These are phyloP conservation scores for Fomitopsis pinicola DNA, from an alignment of 1,284 basidiomycete species.

Conservation along the genomic window DNA sequence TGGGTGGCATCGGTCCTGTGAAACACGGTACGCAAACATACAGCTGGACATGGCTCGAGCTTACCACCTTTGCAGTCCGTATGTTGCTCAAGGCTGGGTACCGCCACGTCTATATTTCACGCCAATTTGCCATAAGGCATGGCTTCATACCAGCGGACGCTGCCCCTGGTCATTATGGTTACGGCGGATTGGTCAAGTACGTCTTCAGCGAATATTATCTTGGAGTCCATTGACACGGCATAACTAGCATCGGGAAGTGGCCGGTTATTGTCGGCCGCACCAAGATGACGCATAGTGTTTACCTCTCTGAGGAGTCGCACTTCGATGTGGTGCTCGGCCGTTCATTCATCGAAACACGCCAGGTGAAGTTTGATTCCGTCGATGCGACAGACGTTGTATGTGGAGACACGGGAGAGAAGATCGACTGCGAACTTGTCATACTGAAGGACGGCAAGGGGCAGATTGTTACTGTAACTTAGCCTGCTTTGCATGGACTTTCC, in stretches of 20 bases:
- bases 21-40: constrained; percentile 46
- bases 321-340: constrained; percentile 96
- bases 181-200: constrained; percentile 73
- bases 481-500: not conserved
- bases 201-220: constrained; percentile 9
- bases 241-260: constrained; percentile 65
- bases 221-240: constrained; percentile 1
- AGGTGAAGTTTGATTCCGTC: constrained; percentile 75
- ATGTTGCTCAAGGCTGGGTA: constrained; percentile 96
- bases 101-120: constrained; percentile 91
- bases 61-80: constrained; percentile 53
- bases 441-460: constrained; percentile 84
- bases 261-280: constrained; percentile 58
- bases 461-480: constrained; percentile 79
- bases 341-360: constrained; percentile 90
- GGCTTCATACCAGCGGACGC: constrained; percentile 89
- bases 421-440: constrained; percentile 89
- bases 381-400: constrained; percentile 93
- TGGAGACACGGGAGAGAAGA: constrained; percentile 91
- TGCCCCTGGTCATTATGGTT: constrained; percentile 80
- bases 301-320: constrained; percentile 91
- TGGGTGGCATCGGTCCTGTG: constrained; percentile 89
- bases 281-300: constrained; percentile 50
- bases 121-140: constrained; percentile 87
- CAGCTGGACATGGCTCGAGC: not conserved